Conservation (phyloP, 805 yeast species). For the Pichia deserticola region DNA sequence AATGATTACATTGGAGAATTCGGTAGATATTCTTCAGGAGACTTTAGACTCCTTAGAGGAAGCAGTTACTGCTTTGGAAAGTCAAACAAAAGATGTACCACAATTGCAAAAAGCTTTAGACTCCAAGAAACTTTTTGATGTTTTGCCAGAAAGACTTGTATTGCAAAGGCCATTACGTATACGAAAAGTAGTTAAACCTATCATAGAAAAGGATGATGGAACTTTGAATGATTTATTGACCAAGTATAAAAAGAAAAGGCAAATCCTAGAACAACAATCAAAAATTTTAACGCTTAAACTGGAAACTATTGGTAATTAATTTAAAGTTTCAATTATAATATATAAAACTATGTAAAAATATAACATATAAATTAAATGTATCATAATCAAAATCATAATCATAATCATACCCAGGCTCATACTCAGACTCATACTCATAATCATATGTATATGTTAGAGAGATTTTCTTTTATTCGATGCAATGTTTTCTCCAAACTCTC, state of each 20-base stretch:
- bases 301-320: slow-evolving; percentile 8
- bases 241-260: slow-evolving; percentile 6
- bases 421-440: too few relatives aligned
- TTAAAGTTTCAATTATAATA: background rate
- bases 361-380: too few relatives aligned
- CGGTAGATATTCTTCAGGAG: background rate
- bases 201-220: slow-evolving; percentile 5
- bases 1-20: background rate
- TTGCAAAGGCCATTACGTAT: slow-evolving; percentile 4
- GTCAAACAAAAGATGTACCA: slow-evolving; percentile 4
- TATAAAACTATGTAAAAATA: too few relatives aligned
- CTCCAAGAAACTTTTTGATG: slow-evolving; percentile 11
- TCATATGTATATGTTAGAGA: background rate
- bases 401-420: background rate
- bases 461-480: slow-evolving; percentile 24
- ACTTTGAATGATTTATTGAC: background rate
- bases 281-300: slow-evolving; percentile 9
- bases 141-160: slow-evolving; percentile 11
- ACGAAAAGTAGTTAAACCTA: slow-evolving; percentile 9
- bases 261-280: slow-evolving; percentile 7
- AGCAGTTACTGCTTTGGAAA: background rate
- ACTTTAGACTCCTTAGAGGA: background rate
- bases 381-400: too few relatives aligned
- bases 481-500: slow-evolving; percentile 51
- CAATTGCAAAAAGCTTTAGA: background rate